Conservation (phyloP, 495 filamentous ascomycete species). For the Podospora australis region DNA sequence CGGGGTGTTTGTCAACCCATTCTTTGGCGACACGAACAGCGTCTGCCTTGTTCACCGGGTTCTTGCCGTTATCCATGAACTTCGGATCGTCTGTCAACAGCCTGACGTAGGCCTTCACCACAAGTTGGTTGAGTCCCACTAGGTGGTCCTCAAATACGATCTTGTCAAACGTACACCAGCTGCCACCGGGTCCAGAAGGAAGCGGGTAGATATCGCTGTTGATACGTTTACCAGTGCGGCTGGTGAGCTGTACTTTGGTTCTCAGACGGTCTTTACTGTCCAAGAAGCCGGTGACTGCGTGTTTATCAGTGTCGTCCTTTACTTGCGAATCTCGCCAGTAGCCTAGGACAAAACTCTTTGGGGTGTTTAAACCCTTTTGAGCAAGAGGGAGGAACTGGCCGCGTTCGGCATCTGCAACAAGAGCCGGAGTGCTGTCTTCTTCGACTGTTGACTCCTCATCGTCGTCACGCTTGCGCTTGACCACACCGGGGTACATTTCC, state of each 20-base stretch:
- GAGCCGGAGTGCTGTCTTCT: slow-evolving; percentile 26
- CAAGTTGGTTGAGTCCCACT: slow-evolving; percentile 37
- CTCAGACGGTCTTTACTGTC: slow-evolving; percentile 47
- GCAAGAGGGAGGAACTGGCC: slow-evolving; percentile 17
- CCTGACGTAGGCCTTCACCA: slow-evolving; percentile 51
- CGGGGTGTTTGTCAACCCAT: slow-evolving; percentile 28
- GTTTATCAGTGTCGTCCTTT: slow-evolving; percentile 35
- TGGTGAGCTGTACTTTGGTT: slow-evolving; percentile 40
- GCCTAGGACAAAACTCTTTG: slow-evolving; percentile 43
- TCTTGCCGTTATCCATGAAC: too few species aligned
- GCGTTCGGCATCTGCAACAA: slow-evolving; percentile 30
- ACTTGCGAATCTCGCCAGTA: slow-evolving; percentile 49
- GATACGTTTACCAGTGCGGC: slow-evolving; percentile 33
- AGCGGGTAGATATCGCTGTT: slow-evolving; percentile 30
- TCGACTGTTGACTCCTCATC: too few species aligned
- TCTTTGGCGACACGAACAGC: slow-evolving; percentile 35
- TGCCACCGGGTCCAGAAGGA: slow-evolving; percentile 47
- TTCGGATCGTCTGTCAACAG: slow-evolving; percentile 37
- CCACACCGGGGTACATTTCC: neutral
- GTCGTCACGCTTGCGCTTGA: slow-evolving; percentile 53
- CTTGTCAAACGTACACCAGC: slow-evolving; percentile 50
- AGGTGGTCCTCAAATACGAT: slow-evolving; percentile 46
- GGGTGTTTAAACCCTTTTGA: slow-evolving; percentile 22
- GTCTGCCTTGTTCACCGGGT: slow-evolving; percentile 26
- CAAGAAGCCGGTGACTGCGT: slow-evolving; percentile 49